Evolutionary conservation across 75 land plant species (phyloP), one percentile per base, ranked within the genome.

Genomic region (Selaginella tamariscina): DNA sequence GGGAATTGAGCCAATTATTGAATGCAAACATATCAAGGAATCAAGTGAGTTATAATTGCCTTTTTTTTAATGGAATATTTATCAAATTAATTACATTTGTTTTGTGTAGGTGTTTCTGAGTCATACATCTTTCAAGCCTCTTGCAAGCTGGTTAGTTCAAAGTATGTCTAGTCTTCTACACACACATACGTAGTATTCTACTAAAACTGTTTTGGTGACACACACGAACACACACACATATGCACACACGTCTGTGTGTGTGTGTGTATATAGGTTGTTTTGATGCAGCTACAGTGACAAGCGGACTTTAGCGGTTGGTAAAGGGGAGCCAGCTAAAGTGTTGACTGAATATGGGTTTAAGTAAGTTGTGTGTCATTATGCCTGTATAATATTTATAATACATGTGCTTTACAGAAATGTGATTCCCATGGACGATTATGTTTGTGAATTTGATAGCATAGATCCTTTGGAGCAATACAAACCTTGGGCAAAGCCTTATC

Each of bases 321-420:
- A 92, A 76, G 94, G 89, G 2, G 95, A 84, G 73, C 95, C 95
- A 55, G 84, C 81, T 62, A 64, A 57, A 32, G 97, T 89, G 64
- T 82, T 92, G 95, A 69, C 73, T 56, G 78, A 82, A 29, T 92
- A 92, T 80, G 97, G 97, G 30, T 92, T 86, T 32, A 75, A 70
- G 97, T 84, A 81, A 73, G 59, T 24, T 21, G 11, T 66, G 49
- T 24, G 31, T 67, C 70, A 39, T 55, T 24, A 11, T 13, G 33
- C 69, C 31, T n/a, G 24, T 24, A 27, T 64, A 0, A 2, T 59
- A 9, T 33, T 68, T 54, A 18, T 39, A 8, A 33, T 29, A 28
- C 18, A 28, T 68, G 54, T 29, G 63, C 65, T 54, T 66, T 62
- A 70, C 84, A 93, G 98, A 70, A 86, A 81, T 55, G 96, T 86